Evolutionary conservation across 1,284 basidiomycete species (phyloP), one percentile per base, ranked within the genome.

Genomic region (Apiotrichum montevideense): DNA sequence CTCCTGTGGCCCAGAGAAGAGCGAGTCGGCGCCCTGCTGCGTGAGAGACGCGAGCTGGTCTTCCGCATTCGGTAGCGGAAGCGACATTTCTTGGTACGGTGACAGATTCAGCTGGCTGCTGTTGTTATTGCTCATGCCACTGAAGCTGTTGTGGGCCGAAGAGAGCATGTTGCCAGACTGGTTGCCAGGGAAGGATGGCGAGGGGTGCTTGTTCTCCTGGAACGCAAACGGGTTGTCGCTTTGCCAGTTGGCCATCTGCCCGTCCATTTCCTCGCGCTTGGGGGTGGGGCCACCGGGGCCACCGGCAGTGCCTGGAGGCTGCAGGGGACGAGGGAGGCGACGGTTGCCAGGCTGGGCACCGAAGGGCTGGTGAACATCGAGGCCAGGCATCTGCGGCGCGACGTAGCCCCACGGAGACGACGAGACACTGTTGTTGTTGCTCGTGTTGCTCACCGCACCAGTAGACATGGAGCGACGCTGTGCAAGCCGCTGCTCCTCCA

Each of bases 351-450:
- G 42, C 41, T 48, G 45, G 3, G 41, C 21, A 1, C 68, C 70
- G 52, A 77, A 77, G 3, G 75, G 75, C 59, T 76, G 74, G 47
- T 75, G 72, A 2, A 77, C 74, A 55, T 77, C 74, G 46, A 77
- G 53, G 2, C 73, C 73, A 6, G 73, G 71, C 70, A 77, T 76
- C 42, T 66, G 66, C 8, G 75, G 75, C 3, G 74, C 73, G 9
- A 73, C 67, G 53, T 75, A 77, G 3, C 68, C 73, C 75, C 75
- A 77, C 2, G 75, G 73, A 45, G 63, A 67, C 14, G 53, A 46
- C 45, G 59, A 56, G 39, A 59, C 49, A 11, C 44, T 48, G n/a
- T 57, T 52, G 35, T 39, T 48, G 50, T 48, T 51, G 9, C 58
- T 51, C 15, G 62, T 64, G 29, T 45, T 47, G 35, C 43, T 43